Evolutionary conservation across 2,329 filamentous ascomycete genomes (phyloP).

Genomic region (Fusarium torulosum): DNA sequence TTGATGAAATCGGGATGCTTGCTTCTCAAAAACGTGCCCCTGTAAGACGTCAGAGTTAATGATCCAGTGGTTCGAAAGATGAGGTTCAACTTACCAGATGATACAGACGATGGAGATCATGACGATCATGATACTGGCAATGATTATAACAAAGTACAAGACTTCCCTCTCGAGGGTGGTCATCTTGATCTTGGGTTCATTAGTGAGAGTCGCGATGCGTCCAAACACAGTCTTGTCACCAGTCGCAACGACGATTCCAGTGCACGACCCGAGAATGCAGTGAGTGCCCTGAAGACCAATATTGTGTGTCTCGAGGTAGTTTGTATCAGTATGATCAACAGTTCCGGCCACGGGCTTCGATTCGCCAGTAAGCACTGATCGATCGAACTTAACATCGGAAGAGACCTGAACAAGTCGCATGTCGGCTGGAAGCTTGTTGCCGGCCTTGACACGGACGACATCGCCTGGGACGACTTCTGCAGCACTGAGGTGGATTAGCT

Average conservation of each 20-base stretch:
- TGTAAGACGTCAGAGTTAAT: conserved; percentile 42
- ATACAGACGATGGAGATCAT: conserved; percentile 73
- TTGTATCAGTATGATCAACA: conserved; percentile 10
- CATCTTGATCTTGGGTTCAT: conserved; percentile 73
- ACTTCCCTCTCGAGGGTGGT: conserved; percentile 80
- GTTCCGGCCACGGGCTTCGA: conserved; percentile 12
- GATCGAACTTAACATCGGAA: conserved; percentile 13
- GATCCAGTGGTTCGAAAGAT: rapidly evolving
- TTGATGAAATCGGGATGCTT: conserved; percentile 77
- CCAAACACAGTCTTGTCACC: conserved; percentile 82
- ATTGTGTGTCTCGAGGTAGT: conserved; percentile 71
- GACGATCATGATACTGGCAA: conserved; percentile 74
- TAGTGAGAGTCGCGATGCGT: conserved; percentile 78
- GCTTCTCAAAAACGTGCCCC: conserved; percentile 77
- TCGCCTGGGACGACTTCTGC: conserved; percentile 11
- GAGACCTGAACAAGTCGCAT: conserved; percentile 9
- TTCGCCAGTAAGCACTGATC: conserved; percentile 8
- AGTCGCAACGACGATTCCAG: conserved; percentile 77
- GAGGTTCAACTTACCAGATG: conserved; percentile 53
- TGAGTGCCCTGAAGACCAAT: conserved; percentile 86
- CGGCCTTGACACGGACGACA: conserved; percentile 5
- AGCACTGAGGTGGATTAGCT: background rate
- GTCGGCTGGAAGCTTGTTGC: conserved; percentile 15
- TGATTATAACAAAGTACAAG: conserved; percentile 80
- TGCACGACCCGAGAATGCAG: conserved; percentile 75